phyloP scores from a whole-genome alignment of 805 yeast genomes.

The Ogataea glucozyma region DNA sequence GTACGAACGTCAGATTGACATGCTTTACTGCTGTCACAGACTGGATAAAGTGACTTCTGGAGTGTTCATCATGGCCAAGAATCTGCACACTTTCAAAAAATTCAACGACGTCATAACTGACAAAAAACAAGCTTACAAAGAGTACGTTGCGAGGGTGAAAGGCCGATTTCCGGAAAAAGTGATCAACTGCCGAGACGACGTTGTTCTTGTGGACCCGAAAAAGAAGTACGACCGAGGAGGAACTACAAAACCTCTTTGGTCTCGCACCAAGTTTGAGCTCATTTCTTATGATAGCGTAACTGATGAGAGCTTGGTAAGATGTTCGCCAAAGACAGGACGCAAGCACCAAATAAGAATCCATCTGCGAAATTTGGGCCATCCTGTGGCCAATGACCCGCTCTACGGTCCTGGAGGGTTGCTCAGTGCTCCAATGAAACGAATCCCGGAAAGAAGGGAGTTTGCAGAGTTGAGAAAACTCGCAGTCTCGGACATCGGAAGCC shows the following conservation, averaged over 20 bases:
- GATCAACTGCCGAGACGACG: slow-evolving; percentile 38
- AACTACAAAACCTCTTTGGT: slow-evolving; percentile 14
- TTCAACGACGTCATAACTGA: slow-evolving; percentile 33
- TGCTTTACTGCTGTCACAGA: slow-evolving; percentile 44
- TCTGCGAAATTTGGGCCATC: slow-evolving; percentile 44
- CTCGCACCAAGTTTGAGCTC: slow-evolving; percentile 23
- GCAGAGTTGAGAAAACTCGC: slow-evolving; percentile 15
- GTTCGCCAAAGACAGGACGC: slow-evolving; percentile 49
- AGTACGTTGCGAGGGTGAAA: slow-evolving; percentile 43
- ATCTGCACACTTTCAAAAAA: slow-evolving; percentile 29
- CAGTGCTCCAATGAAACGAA: slow-evolving; percentile 3
- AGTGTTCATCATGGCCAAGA: slow-evolving; percentile 44
- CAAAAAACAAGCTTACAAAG: slow-evolving; percentile 29
- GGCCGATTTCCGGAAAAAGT: slow-evolving; percentile 41
- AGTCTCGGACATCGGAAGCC: slow-evolving; percentile 16
- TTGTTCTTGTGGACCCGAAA: slow-evolving; percentile 28
- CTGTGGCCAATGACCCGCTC: slow-evolving; percentile 35
- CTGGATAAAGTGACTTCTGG: slow-evolving; percentile 56
- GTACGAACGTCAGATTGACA: slow-evolving; percentile 24
- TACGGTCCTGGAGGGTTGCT: slow-evolving; percentile 22
- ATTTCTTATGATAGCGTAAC: slow-evolving; percentile 28
- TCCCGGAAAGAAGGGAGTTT: slow-evolving; percentile 15
- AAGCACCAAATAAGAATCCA: slow-evolving; percentile 60
- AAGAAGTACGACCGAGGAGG: slow-evolving; percentile 28
- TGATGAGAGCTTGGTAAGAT: slow-evolving; percentile 42